phyloP scores from a whole-genome alignment of 2,329 filamentous ascomycete species.

The Epichloe sylvatica region DNA sequence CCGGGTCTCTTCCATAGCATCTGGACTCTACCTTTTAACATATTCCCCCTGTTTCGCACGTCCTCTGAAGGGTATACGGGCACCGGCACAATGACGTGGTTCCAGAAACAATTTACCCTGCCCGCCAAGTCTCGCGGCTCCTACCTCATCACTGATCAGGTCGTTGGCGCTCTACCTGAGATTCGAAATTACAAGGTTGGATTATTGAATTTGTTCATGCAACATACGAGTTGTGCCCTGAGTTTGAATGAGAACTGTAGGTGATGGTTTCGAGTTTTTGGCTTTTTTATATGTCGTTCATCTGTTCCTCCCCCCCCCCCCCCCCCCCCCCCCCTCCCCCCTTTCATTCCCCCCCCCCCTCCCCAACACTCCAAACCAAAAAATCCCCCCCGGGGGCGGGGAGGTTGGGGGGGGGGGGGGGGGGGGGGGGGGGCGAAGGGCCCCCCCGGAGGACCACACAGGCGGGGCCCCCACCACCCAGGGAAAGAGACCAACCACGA shows the following conservation, averaged over 20 bases:
- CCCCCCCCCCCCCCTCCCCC: no score
- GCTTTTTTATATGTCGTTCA: not conserved
- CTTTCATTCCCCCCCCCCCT: no score
- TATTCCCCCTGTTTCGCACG: conserved; percentile 22
- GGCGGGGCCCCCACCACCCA: no score
- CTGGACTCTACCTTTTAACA: conserved; percentile 32
- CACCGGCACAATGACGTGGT: conserved; percentile 51
- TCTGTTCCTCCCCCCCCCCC: no score
- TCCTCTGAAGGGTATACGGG: conserved; percentile 17
- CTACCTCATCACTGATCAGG: conserved; percentile 75
- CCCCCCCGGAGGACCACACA: no score
- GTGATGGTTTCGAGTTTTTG: conserved; percentile 2
- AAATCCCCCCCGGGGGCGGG: no score
- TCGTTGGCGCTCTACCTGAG: conserved; percentile 61
- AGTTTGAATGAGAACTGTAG: conserved; percentile 80
- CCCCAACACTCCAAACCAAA: no score
- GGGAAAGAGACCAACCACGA: no score
- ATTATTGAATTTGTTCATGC: conserved; percentile 77
- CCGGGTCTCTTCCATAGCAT: conserved; percentile 38
- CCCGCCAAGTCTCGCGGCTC: conserved; percentile 65
- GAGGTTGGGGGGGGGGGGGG: no score
- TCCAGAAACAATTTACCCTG: conserved; percentile 72
- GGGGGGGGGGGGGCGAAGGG: no score
- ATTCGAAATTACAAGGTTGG: conserved; percentile 73
- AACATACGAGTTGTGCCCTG: conserved; percentile 87